phyloP scores from a whole-genome alignment of 495 filamentous ascomycete genomes.

The Neurospora intermedia region DNA sequence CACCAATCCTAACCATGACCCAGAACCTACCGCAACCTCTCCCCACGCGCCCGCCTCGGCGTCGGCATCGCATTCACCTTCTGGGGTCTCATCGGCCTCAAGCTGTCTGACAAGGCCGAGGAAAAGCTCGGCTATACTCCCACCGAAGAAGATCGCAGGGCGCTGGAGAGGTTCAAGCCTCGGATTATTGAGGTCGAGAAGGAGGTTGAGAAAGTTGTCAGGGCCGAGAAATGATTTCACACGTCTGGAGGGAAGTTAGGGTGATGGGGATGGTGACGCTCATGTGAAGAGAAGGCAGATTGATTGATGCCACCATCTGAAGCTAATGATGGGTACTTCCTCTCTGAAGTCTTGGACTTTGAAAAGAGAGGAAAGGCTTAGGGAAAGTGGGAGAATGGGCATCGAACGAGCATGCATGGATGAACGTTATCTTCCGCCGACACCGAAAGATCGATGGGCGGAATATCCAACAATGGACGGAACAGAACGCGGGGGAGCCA shows the following conservation, averaged over 20 bases:
- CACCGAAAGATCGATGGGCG: not conserved
- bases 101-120: slow-evolving; percentile 29
- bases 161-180: slow-evolving; percentile 26
- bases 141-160: slow-evolving; percentile 33
- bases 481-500: not conserved
- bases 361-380: not conserved
- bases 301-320: not conserved
- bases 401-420: not conserved
- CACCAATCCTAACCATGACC: no score
- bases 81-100: slow-evolving; percentile 34
- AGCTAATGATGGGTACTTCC: not conserved
- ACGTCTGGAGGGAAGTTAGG: not conserved
- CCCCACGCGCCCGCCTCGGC: slow-evolving; percentile 23
- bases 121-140: slow-evolving; percentile 32
- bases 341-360: not conserved
- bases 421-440: not conserved
- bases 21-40: slow-evolving; percentile 26
- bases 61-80: slow-evolving; percentile 31
- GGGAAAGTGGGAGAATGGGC: not conserved
- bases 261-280: not conserved
- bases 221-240: not conserved
- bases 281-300: not conserved
- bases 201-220: slow-evolving; percentile 1
- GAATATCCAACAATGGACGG: not conserved
- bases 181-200: slow-evolving; percentile 28